Percentiles rank a stretch among this genome's conserved stretches.
phyloP scores from a whole-genome alignment of 208 protist genomes.

The Leishmania major region DNA sequence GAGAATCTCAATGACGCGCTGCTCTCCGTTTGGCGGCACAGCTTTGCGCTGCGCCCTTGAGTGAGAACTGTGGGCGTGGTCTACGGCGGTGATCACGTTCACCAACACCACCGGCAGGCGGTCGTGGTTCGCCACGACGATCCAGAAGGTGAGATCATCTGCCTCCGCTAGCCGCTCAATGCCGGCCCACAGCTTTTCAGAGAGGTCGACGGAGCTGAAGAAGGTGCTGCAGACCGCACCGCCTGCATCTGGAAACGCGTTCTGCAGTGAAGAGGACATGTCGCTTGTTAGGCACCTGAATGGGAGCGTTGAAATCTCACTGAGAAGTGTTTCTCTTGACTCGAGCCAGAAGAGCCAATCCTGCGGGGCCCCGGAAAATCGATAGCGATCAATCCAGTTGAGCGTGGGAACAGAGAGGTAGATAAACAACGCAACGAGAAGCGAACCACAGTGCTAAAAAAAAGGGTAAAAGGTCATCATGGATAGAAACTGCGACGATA shows the following conservation, averaged over 20 bases:
- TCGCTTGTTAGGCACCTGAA: not conserved
- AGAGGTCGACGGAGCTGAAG: constrained; percentile 65
- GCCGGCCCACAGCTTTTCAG: constrained; percentile 68
- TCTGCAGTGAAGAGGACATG: constrained; percentile 24
- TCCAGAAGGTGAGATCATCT: constrained; percentile 89
- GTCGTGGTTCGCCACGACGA: constrained; percentile 64
- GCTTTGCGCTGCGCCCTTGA: constrained; percentile 32
- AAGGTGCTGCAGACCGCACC: constrained; percentile 61
- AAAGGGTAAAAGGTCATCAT: not conserved
- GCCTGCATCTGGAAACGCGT: constrained; percentile 60
- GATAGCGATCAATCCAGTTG: not conserved
- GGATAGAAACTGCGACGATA: not conserved
- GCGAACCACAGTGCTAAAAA: not conserved
- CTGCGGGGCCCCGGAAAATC: not conserved
- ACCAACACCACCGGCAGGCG: constrained; percentile 42
- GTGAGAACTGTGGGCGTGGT: constrained; percentile 73
- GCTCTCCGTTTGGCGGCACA: constrained; percentile 45
- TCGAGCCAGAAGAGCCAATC: not conserved
- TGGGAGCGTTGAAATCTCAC: not conserved
- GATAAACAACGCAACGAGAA: not conserved
- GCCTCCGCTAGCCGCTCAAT: constrained; percentile 54
- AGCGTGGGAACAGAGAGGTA: not conserved
- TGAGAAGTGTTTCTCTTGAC: not conserved
- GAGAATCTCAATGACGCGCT: constrained; percentile 46
- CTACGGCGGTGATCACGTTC: constrained; percentile 57